Evolutionary conservation across 2,329 filamentous ascomycete genomes (phyloP).

Genomic region (Pestalotiopsis sp.): DNA sequence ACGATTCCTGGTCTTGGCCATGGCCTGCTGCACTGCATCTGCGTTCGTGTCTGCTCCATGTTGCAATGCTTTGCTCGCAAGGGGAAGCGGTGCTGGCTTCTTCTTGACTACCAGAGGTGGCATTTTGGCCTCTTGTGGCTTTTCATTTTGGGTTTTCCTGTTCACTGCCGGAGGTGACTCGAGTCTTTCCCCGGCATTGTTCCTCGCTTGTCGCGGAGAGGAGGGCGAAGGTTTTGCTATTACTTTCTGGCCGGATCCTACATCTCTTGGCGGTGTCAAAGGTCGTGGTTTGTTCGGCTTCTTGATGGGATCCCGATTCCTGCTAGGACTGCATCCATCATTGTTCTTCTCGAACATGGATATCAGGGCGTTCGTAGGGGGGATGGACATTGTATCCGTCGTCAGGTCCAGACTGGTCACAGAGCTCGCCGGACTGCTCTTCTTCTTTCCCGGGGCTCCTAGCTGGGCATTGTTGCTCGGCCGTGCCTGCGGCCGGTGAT

Average conservation of each 20-base stretch:
- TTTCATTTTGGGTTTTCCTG: slow-evolving; percentile 8
- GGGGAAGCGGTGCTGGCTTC: slow-evolving; percentile 26
- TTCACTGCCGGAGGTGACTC: slow-evolving; percentile 18
- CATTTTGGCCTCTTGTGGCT: neutral
- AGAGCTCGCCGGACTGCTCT: slow-evolving; percentile 34
- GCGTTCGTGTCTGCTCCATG: slow-evolving; percentile 13
- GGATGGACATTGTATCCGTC: slow-evolving; percentile 60
- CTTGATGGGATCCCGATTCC: slow-evolving; percentile 28
- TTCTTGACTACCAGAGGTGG: slow-evolving; percentile 19
- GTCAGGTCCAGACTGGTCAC: slow-evolving; percentile 33
- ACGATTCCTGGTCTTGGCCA: slow-evolving; percentile 22
- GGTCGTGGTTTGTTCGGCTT: slow-evolving; percentile 29
- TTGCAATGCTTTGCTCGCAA: slow-evolving; percentile 22
- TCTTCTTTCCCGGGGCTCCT: slow-evolving; percentile 23
- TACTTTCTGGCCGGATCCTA: slow-evolving; percentile 27
- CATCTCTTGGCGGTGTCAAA: slow-evolving; percentile 33
- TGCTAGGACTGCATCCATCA: slow-evolving; percentile 17
- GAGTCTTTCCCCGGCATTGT: slow-evolving; percentile 22
- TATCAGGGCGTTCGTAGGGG: slow-evolving; percentile 66
- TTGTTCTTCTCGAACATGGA: slow-evolving; percentile 66
- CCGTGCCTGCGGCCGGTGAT: slow-evolving; percentile 28
- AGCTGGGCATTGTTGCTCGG: slow-evolving; percentile 24
- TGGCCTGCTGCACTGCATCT: slow-evolving; percentile 3
- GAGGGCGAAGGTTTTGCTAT: slow-evolving; percentile 27
- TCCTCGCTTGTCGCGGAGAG: slow-evolving; percentile 24